phyloP scores from a whole-genome alignment of 192 early-diverging fungal species.

The Gamsiella multidivaricata region DNA sequence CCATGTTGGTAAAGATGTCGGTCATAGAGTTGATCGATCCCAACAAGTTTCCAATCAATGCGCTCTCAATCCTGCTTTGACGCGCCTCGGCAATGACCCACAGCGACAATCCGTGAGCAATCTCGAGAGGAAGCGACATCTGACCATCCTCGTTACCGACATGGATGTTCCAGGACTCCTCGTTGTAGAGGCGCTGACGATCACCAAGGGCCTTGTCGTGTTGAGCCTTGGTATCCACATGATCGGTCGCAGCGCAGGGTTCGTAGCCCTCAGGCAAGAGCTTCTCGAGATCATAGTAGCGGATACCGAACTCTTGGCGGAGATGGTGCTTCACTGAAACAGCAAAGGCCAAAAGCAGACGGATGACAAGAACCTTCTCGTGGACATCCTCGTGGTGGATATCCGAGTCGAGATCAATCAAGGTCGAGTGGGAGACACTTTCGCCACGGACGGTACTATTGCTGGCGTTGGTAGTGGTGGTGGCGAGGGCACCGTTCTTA shows the following conservation, averaged over 20 bases:
- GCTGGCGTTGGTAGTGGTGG: background rate
- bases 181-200: conserved; percentile 24
- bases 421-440: conserved; percentile 22
- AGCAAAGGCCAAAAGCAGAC: conserved; percentile 65
- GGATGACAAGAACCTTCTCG: conserved; percentile 66
- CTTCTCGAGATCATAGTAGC: conserved; percentile 64
- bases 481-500: background rate
- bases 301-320: conserved; percentile 68
- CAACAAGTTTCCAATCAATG: conserved; percentile 49
- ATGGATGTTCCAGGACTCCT: conserved; percentile 41
- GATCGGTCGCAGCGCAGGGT: conserved; percentile 15
- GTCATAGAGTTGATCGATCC: conserved; percentile 61
- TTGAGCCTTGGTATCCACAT: background rate
- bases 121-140: conserved; percentile 64
- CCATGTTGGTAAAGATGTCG: conserved; percentile 71
- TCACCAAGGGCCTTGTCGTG: conserved; percentile 28
- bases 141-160: conserved; percentile 59
- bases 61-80: conserved; percentile 51
- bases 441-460: background rate
- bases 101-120: conserved; percentile 57
- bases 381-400: conserved; percentile 49
- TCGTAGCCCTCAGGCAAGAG: conserved; percentile 57
- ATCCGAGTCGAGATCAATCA: conserved; percentile 12
- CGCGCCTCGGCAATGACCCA: conserved; percentile 56
- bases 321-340: conserved; percentile 71